Base-by-base conservation (phyloP, 306 rosid genomes). In the Inga oerstediana region DNA sequence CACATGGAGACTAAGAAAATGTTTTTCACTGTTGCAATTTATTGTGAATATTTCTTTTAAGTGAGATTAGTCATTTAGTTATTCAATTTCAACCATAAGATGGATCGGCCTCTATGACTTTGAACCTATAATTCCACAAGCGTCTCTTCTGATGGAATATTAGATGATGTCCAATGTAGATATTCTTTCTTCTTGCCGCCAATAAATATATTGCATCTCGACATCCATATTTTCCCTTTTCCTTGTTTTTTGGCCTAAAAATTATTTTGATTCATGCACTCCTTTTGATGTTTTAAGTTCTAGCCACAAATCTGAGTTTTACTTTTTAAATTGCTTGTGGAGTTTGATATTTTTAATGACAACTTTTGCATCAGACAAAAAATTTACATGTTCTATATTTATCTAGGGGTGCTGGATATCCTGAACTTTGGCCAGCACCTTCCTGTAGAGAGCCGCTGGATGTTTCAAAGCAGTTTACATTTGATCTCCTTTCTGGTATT, bases 331-430 rank as follows among this genome's bases (percentile, higher is more conserved):
- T 68, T 83, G 48, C 59, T 43, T 56, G 62, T 20, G n/a, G 61
- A 72, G 45, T 75, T 56, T 83, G 72, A 66, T 72, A 45, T 58
- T 79, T 80, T 59, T 37, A 72, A 8, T 66, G 43, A 32, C 43
- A 41, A 59, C 54, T 27, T 56, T 1, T 84, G 72, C 69, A 54
- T 65, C 24, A 20, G 76, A 58, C n/a, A 45, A 58, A 34, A 34
- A 58, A 70, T 22, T 48, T 74, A 43, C 51, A 72, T 45, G 20
- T 83, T 72, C 52, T 58, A 81, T 73, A n/a, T 58, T 45, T 37
- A 22, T 80, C 81, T 87, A 96, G 99, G 99, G 99, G 99, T 75
- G 66, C 56, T 72, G 99, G 99, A 81, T 96, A 96, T 92, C 98
- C 99, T 2, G 91, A 91, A 84, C 97, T 96, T 66, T 96, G 99